A percentile compares a stretch with the other conserved stretches of the same genome.
Conservation (phyloP, 257 asterid genomes). For the Capsicum chinense region DNA sequence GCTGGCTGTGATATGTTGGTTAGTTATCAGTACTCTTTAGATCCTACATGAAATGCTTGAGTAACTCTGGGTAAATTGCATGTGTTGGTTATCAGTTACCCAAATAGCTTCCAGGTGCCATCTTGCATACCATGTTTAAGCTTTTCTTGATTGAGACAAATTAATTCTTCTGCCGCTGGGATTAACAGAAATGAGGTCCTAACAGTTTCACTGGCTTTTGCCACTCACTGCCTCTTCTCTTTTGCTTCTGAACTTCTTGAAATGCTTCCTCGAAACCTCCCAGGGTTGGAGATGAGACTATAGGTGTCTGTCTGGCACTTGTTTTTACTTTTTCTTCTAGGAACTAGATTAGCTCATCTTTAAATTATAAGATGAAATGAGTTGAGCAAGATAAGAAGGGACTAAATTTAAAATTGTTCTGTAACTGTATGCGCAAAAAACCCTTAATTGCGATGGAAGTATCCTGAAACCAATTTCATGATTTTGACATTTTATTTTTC, state of each 20-base stretch:
- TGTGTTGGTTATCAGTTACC: not conserved
- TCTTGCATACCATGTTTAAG: not conserved
- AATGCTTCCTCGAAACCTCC: slow-evolving; percentile 1
- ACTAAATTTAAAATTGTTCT: not conserved
- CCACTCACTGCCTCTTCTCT: not conserved
- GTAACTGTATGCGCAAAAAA: not conserved
- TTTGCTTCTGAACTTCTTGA: not conserved
- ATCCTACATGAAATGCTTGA: not conserved
- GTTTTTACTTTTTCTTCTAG: not conserved
- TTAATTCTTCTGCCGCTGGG: not conserved
- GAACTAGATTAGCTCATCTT: not conserved
- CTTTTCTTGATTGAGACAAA: not conserved
- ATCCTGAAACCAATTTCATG: no score
- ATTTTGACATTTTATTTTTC: no score
- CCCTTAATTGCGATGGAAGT: not conserved
- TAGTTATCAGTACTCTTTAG: not conserved
- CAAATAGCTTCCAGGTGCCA: not conserved
- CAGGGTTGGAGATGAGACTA: not conserved
- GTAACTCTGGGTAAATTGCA: not conserved
- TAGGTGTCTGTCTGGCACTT: not conserved
- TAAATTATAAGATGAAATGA: not conserved
- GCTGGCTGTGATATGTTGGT: not conserved
- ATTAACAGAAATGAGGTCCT: not conserved
- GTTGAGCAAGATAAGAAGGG: not conserved
- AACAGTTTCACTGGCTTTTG: not conserved